phyloP scores from a whole-genome alignment of 768 basidiomycete genomes.

The Fistulinella prunicolor region DNA sequence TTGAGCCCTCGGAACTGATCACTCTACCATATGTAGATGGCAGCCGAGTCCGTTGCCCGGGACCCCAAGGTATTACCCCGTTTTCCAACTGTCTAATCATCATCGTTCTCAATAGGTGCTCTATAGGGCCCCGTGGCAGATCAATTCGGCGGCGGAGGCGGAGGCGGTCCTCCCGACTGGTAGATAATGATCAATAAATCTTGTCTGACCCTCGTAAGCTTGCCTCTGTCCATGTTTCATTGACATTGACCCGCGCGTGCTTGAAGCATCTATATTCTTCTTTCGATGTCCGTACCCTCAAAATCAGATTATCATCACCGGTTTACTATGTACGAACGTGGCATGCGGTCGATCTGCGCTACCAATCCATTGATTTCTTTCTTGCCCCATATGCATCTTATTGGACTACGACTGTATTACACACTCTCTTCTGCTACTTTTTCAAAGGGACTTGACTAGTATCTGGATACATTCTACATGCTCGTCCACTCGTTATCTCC shows the following conservation, averaged over 20 bases:
- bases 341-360: too few relatives aligned
- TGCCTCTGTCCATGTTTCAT: not conserved
- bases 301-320: too few relatives aligned
- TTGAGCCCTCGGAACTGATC: slow-evolving; percentile 6
- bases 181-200: slow-evolving; percentile 6
- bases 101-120: too few relatives aligned
- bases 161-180: slow-evolving; percentile 26
- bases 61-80: slow-evolving; percentile 11
- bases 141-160: slow-evolving; percentile 18
- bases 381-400: too few relatives aligned
- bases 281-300: too few relatives aligned
- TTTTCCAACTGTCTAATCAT: too few relatives aligned
- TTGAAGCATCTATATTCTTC: too few relatives aligned
- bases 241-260: slow-evolving; percentile 5
- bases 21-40: slow-evolving; percentile 9
- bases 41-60: slow-evolving; percentile 7
- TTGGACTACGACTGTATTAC: slow-evolving; percentile 2
- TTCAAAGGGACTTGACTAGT: not conserved
- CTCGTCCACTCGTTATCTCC: slow-evolving; percentile 10
- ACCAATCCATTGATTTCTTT: too few relatives aligned
- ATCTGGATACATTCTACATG: slow-evolving; percentile 8
- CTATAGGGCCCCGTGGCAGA: slow-evolving; percentile 19
- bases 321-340: too few relatives aligned
- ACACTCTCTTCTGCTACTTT: not conserved
- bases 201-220: slow-evolving; percentile 18